Conservation (phyloP, 805 yeast genomes). For the Ogataea nitratoaversa region DNA sequence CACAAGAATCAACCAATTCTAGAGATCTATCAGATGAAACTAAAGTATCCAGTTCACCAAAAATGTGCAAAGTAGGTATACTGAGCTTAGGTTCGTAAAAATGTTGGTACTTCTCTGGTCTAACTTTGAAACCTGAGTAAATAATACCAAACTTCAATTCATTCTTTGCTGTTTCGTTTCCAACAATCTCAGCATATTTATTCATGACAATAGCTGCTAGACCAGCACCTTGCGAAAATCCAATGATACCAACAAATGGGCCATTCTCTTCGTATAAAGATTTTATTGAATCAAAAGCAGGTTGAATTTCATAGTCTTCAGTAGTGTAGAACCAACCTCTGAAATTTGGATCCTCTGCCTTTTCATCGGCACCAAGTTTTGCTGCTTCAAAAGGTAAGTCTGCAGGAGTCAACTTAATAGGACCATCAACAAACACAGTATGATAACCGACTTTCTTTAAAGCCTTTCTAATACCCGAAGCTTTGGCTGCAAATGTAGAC, state of each 20-base stretch:
- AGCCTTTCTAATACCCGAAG: constrained; percentile 82
- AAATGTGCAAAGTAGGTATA: constrained; percentile 60
- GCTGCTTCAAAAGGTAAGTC: constrained; percentile 69
- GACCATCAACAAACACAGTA: constrained; percentile 76
- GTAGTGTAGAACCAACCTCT: constrained; percentile 74
- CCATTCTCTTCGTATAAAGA: constrained; percentile 52
- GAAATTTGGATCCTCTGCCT: constrained; percentile 31
- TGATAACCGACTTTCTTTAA: constrained; percentile 61
- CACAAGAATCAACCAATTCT: constrained; percentile 54
- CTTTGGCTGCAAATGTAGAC: constrained; percentile 76
- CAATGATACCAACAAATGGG: constrained; percentile 85
- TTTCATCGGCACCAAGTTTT: constrained; percentile 40
- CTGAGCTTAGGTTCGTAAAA: constrained; percentile 27
- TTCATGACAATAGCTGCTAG: constrained; percentile 67
- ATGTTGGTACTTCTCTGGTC: constrained; percentile 24
- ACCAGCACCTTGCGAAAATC: constrained; percentile 95
- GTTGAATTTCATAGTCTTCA: constrained; percentile 31
- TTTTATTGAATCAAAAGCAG: constrained; percentile 48
- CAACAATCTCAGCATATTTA: constrained; percentile 49
- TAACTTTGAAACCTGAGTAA: constrained; percentile 56
- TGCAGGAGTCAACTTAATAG: constrained; percentile 55
- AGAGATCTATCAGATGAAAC: constrained; percentile 71
- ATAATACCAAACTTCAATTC: constrained; percentile 67
- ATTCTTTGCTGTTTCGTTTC: constrained; percentile 37
- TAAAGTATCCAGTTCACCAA: constrained; percentile 84